Evolutionary conservation across 805 yeast species (phyloP), one percentile per base, ranked within the genome.

Genomic region (Schwanniomyces sp.): DNA sequence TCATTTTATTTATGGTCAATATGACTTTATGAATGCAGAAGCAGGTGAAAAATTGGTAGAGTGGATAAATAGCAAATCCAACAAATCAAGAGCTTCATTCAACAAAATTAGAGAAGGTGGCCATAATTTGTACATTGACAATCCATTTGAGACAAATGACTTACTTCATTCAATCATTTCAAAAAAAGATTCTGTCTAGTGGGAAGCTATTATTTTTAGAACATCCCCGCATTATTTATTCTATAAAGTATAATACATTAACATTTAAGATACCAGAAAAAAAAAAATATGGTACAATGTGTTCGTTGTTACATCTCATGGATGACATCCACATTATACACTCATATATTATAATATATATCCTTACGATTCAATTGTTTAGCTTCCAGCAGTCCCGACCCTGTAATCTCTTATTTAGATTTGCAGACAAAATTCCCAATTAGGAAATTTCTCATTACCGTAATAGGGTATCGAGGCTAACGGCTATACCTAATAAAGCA

Each of bases 11-110:
- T 88, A 86, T 61, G 95, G 94, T 0, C 79, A 83, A 52, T 80
- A 73, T 52, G 95, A 88, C 59, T 87, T 88, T 75, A 87, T 86
- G 94, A 76, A 82, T 56, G 63, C 74, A 1, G 74, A 70, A 36
- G 85, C 86, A 0, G 86, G 86, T 5, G 46, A 52, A 17, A 65
- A 60, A 39, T 52, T 74, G 44, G 64, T 59, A n/a, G 50, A 56
- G 2, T 42, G 53, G 10, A 48, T 70, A 28, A 61, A 62, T 32
- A 40, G 29, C 4, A 53, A 52, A 28, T 49, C 59, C 40, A 56
- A 57, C 32, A 52, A 52, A n/a, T 52, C 52, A 18, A 45, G 45
- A 42, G 59, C 66, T 9, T 51, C 53, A 11, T 61, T 67, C 40
- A 50, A 61, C 46, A 56, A 51, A 29, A 51, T 69, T 7, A 52